These are phyloP conservation scores for Suillus alpinus DNA, from an alignment of 768 basidiomycete species.

Conservation along the genomic window DNA sequence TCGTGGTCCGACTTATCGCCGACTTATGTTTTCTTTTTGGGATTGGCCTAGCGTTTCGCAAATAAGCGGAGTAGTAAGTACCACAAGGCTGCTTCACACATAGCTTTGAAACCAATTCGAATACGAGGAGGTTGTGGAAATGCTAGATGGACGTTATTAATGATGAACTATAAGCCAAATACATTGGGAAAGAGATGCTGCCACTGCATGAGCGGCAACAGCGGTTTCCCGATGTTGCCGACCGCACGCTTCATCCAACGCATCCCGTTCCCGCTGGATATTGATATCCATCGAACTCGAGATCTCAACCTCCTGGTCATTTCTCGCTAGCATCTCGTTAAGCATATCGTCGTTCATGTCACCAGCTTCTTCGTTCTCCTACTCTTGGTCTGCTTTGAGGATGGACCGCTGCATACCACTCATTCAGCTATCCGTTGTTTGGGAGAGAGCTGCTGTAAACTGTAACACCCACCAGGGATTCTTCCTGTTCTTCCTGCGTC, in stretches of 20 bases:
- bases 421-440: conserved; percentile 7
- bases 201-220: conserved; percentile 72
- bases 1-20: too few relatives aligned
- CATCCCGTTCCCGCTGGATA: conserved; percentile 68
- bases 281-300: conserved; percentile 89
- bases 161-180: too few relatives aligned
- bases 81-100: too few relatives aligned
- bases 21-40: too few relatives aligned
- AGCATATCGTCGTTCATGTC: conserved; percentile 95
- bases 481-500: conserved; percentile 95
- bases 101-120: too few relatives aligned
- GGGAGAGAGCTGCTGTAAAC: conserved; percentile 6
- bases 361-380: conserved; percentile 85
- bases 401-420: conserved; percentile 67
- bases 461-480: conserved; percentile 68
- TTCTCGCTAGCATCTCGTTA: conserved; percentile 87
- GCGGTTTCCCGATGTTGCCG: conserved; percentile 78
- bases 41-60: too few relatives aligned
- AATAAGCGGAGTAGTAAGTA: too few relatives aligned
- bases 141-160: too few relatives aligned
- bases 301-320: conserved; percentile 69
- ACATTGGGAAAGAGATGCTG: too few relatives aligned
- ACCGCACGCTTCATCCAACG: conserved; percentile 54
- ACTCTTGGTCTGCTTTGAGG: conserved; percentile 85
- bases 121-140: too few relatives aligned